Conservation (phyloP, 495 filamentous ascomycete species). For the Aspergillus panamensis region DNA sequence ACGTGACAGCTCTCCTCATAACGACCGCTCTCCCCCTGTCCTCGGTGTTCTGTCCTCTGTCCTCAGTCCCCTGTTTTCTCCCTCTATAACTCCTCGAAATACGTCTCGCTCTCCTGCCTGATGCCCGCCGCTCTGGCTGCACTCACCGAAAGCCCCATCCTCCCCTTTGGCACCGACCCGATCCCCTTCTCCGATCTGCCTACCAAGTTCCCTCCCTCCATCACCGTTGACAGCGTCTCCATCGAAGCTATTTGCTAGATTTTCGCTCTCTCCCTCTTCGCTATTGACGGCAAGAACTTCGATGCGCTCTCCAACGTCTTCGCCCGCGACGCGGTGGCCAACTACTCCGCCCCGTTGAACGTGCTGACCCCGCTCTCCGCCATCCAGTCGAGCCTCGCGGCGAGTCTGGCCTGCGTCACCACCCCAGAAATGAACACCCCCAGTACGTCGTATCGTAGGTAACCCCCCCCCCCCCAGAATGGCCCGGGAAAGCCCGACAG, state of each 20-base stretch:
- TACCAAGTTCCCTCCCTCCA: background rate
- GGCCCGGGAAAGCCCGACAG: constrained; percentile 50
- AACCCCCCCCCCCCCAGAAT: constrained; percentile 53
- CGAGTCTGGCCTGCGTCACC: constrained; percentile 2
- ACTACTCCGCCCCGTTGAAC: constrained; percentile 27
- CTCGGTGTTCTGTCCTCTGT: no score
- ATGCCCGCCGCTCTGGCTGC: background rate
- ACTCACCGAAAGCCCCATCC: background rate
- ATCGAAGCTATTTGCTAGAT: constrained; percentile 29
- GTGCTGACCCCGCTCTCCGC: constrained; percentile 3
- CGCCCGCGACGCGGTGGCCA: constrained; percentile 26
- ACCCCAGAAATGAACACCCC: background rate
- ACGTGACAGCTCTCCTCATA: no score
- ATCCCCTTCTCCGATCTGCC: background rate
- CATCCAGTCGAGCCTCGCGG: background rate
- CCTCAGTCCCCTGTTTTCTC: background rate
- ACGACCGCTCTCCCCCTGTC: no score
- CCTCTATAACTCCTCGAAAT: background rate
- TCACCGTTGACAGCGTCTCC: background rate
- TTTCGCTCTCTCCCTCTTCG: constrained; percentile 31
- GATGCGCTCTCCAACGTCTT: constrained; percentile 30
- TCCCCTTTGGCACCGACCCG: background rate
- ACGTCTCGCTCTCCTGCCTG: background rate
- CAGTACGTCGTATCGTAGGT: no score
- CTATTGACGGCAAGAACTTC: constrained; percentile 36